phyloP scores from a whole-genome alignment of 1,139 yeast species.

The Geotrichum siamense region DNA sequence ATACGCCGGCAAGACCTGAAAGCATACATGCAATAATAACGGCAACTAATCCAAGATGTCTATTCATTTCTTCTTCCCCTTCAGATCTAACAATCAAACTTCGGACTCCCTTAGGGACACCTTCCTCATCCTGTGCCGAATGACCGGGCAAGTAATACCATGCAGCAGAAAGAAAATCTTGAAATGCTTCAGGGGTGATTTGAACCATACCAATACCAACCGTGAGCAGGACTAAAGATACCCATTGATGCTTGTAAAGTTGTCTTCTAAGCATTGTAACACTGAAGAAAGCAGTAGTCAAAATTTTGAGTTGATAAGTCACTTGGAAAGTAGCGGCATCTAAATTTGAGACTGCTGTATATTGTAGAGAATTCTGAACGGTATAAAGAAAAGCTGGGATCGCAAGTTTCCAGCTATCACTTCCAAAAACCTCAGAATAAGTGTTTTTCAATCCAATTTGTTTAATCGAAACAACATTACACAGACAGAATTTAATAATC shows the following conservation, averaged over 20 bases:
- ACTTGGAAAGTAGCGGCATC: constrained; percentile 42
- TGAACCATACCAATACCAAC: constrained; percentile 40
- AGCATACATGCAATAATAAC: constrained; percentile 37
- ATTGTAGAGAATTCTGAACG: constrained; percentile 38
- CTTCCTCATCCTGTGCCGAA: constrained; percentile 2
- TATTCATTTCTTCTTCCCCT: constrained; percentile 26
- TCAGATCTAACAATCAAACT: constrained; percentile 12
- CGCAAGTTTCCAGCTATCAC: constrained; percentile 38
- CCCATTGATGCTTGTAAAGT: constrained; percentile 34
- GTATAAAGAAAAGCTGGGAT: constrained; percentile 40
- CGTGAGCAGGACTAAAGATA: constrained; percentile 35
- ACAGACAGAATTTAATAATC: constrained; percentile 34
- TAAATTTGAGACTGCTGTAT: constrained; percentile 39
- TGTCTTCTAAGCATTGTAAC: constrained; percentile 36
- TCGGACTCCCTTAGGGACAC: constrained; percentile 1
- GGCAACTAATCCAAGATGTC: constrained; percentile 35
- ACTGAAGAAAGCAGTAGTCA: constrained; percentile 40
- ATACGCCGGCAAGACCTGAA: constrained; percentile 40
- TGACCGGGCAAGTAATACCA: constrained; percentile 16
- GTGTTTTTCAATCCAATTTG: constrained; percentile 28
- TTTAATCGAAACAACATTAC: constrained; percentile 27
- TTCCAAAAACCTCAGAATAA: constrained; percentile 31
- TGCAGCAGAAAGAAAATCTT: constrained; percentile 21
- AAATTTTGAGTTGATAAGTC: constrained; percentile 39
- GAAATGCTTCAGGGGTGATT: constrained; percentile 32